Percentiles rank a stretch among this genome's conserved stretches.
phyloP scores from a whole-genome alignment of 345 rosid genomes.

The Hevea brasiliensis region DNA sequence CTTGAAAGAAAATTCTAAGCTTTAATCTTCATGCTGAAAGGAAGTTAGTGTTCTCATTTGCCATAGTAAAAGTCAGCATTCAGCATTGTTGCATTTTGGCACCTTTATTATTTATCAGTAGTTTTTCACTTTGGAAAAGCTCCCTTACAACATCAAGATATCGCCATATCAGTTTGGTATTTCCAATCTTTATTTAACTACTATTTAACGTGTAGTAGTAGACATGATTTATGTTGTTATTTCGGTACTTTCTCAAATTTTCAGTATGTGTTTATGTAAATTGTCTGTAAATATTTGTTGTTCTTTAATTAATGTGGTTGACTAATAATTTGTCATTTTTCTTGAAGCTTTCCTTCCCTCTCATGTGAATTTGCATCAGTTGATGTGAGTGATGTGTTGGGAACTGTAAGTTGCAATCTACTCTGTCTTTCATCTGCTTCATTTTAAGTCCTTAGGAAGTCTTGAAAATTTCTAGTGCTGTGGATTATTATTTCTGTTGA shows the following conservation, averaged over 20 bases:
- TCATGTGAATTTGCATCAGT: slow-evolving; percentile 98
- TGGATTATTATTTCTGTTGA: background rate
- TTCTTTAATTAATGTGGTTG: slow-evolving; percentile 14
- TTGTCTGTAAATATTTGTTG: background rate
- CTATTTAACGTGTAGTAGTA: no score
- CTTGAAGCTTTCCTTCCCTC: slow-evolving; percentile 85
- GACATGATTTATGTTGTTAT: background rate
- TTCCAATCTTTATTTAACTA: background rate
- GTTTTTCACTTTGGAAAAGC: background rate
- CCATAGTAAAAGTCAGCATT: background rate
- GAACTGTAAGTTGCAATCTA: slow-evolving; percentile 79
- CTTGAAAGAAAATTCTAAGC: background rate
- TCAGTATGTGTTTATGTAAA: background rate
- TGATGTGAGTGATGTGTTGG: slow-evolving; percentile 91
- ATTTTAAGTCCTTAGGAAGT: background rate
- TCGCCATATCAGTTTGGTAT: background rate
- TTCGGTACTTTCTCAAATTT: background rate
- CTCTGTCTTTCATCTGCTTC: slow-evolving; percentile 16
- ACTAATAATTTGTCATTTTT: slow-evolving; percentile 32
- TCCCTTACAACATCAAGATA: no score
- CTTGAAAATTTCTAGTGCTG: background rate
- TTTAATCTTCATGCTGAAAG: background rate
- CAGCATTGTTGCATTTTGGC: background rate
- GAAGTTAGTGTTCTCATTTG: background rate
- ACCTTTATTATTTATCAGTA: background rate